Conservation (phyloP, 805 yeast genomes). For the Hanseniaspora nectarophila region DNA sequence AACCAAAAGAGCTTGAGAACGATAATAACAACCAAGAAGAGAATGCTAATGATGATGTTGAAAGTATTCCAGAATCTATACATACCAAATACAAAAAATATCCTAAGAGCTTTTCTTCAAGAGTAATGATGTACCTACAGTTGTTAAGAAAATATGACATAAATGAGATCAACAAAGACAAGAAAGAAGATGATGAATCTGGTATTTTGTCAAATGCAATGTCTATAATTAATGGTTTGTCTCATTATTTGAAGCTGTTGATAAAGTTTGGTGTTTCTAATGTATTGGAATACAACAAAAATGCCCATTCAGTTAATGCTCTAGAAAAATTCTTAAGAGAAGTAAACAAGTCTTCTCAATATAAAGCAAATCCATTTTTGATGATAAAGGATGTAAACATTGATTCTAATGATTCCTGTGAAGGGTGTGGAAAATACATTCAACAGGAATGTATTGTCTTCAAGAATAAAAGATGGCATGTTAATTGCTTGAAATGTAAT, state of each 20-base stretch:
- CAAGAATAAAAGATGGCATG: conserved; percentile 68
- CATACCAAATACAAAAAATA: conserved; percentile 31
- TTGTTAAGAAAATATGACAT: conserved; percentile 52
- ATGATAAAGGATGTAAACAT: conserved; percentile 36
- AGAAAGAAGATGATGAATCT: conserved; percentile 16
- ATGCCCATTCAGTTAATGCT: conserved; percentile 46
- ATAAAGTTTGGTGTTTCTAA: conserved; percentile 69
- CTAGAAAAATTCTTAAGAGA: conserved; percentile 50
- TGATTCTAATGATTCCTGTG: conserved; percentile 67
- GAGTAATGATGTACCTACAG: conserved; percentile 79
- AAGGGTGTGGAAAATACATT: conserved; percentile 57
- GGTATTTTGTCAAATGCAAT: conserved; percentile 47
- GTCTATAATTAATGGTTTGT: conserved; percentile 76
- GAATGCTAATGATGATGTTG: conserved; percentile 4
- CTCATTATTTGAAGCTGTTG: conserved; percentile 79
- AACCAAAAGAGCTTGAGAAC: conserved; percentile 17
- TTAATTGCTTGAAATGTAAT: conserved; percentile 57
- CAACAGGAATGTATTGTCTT: conserved; percentile 69
- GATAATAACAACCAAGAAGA: conserved; percentile 18
- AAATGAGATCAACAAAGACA: conserved; percentile 22
- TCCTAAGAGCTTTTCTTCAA: conserved; percentile 79
- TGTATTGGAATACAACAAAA: conserved; percentile 57
- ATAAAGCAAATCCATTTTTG: conserved; percentile 28
- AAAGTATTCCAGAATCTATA: neutral
- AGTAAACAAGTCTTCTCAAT: conserved; percentile 36